These are phyloP conservation scores for Polytrichum formosum DNA, from an alignment of 225 moss, liverwort and hornwort species.

Conservation along the genomic window DNA sequence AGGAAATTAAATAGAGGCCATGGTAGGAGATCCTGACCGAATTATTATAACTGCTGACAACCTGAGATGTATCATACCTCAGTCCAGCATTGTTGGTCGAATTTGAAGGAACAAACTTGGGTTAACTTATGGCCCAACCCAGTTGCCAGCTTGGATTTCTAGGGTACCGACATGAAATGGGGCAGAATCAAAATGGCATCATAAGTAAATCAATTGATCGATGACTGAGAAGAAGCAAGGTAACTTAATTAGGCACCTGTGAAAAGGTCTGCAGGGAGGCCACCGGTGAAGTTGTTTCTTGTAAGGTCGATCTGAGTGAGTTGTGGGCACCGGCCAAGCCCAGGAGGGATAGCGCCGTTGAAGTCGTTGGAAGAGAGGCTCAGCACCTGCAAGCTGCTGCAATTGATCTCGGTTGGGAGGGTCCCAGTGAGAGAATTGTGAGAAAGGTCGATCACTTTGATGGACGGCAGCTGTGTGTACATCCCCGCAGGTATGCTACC, in stretches of 20 bases:
- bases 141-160: neutral
- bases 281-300: neutral
- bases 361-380: slow-evolving; percentile 4
- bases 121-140: neutral
- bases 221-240: neutral
- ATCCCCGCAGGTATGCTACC: slow-evolving; percentile 1
- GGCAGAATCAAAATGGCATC: neutral
- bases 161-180: neutral
- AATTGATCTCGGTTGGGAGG: slow-evolving; percentile 4
- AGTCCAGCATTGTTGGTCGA: neutral
- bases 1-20: too few relatives aligned
- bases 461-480: neutral
- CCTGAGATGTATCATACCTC: too few relatives aligned
- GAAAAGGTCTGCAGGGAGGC: slow-evolving; percentile 6
- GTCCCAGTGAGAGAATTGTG: slow-evolving; percentile 3
- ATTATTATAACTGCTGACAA: too few relatives aligned
- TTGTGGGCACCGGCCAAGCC: neutral
- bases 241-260: neutral
- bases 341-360: neutral
- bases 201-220: neutral
- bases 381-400: slow-evolving; percentile 13
- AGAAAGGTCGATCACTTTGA: slow-evolving; percentile 11
- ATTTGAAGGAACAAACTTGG: neutral
- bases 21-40: too few relatives aligned
- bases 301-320: slow-evolving; percentile 2